Base-by-base conservation (phyloP, 441 rosid genomes). In the Croton laevigatus region DNA sequence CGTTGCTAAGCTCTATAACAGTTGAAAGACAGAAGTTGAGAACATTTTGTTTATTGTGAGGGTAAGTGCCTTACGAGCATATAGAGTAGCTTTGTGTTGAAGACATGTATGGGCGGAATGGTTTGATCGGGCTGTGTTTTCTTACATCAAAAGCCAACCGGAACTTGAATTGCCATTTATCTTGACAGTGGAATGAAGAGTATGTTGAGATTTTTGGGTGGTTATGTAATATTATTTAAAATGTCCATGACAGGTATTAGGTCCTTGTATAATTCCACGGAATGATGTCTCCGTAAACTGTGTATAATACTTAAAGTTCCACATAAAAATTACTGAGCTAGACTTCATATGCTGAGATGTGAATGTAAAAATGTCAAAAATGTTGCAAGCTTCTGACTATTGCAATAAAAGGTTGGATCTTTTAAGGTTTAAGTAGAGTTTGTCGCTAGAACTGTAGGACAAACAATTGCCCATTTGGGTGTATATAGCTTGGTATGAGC, bases 91-190 rank as follows among this genome's bases (percentile, higher is more conserved):
- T 38, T 7, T n/a, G 45, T 32, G 64, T 54, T 54, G 22, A 34
- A 37, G 40, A 27, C 58, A 14, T 63, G n/a, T 3, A 2, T 58
- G 32, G 32, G 60, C 14, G 59, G 52, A 73, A 66, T 19, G 16
- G 53, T 3, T 27, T 20, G 17, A 54, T 1, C 20, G 74, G 40
- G 53, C 37, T 6, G 37, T 23, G n/a, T 68, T 54, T 55, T 38
- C 12, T 16, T 40, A 6, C 8, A 40, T 14, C 6, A 14, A 19
- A 64, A 59, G 75, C 22, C 6, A 48, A n/a, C 38, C 6, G 44
- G 59, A 64, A 60, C 61, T 40, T 42, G 59, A 69, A 44, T 57
- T 62, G 48, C 37, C 16, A 32, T 45, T 40, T 40, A 5, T 40
- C 13, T 16, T 7, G 1, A 9, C 32, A 27, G 2, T 27, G 32